Base-by-base conservation (phyloP, 192 early-diverging fungal species). In the Dissophora ornata region DNA sequence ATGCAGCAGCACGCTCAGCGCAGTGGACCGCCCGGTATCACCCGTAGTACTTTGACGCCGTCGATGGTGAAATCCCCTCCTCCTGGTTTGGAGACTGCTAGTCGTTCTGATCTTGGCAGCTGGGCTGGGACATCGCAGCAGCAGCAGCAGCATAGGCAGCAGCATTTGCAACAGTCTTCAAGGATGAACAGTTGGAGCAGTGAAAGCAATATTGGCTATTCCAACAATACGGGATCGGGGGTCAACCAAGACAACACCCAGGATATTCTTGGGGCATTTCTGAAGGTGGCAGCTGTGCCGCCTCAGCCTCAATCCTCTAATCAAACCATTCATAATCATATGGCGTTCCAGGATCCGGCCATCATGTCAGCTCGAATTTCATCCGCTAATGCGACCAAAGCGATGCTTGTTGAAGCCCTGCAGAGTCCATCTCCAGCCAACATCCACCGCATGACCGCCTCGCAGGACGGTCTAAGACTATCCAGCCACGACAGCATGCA, bases 341-440 rank as follows among this genome's bases (percentile, higher is more conserved):
- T 65, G 34, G 53, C 81, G 13, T 85, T 88, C 73, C 84, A 84
- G 38, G 87, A 88, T 62, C 87, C 87, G 10, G 87, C 87, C 2
- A 88, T 88, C 45, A 88, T 88, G 87, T 77, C 85, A 0, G 83
- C 78, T 19, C 80, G 81, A 0, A 56, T 82, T 18, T 70, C 81
- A 26, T 25, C 64, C 7, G 42, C 71, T 24, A 53, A 54, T 33
- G 52, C 53, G 1, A 18, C 63, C 4, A 53, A 53, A 29, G 57
- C 71, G 9, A 67, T 64, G 3, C 46, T 67, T 11, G 53, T 67
- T 16, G 73, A 77, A n/a, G 65, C 73, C 24, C 53, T 77, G 12
- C 73, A 67, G 36, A 62, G 30, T 24, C 65, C 73, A 29, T 12
- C 57, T 3, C 24, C 56, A 13, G 19, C 19, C 16, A 57, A 47